Evolutionary conservation across 1,284 basidiomycete genomes (phyloP).

Genomic region (Phellopilus nigrolimitatus): DNA sequence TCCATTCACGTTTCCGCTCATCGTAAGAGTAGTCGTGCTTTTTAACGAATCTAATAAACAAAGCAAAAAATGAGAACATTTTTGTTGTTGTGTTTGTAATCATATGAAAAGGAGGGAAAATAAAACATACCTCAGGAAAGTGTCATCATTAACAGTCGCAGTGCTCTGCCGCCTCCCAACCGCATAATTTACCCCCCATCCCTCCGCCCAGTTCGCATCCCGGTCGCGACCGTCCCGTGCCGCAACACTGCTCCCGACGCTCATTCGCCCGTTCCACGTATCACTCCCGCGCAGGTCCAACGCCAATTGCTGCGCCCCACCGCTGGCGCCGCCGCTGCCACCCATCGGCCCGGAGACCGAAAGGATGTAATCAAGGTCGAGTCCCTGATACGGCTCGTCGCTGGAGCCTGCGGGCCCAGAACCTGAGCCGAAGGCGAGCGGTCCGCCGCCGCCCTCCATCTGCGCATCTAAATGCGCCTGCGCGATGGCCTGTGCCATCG

Average conservation of each 20-base stretch:
- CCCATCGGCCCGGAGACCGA: constrained; percentile 29
- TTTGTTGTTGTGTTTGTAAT: too few species aligned
- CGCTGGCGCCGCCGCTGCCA: background rate
- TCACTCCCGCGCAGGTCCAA: constrained; percentile 19
- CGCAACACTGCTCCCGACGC: constrained; percentile 17
- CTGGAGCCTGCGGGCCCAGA: background rate
- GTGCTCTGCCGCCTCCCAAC: constrained; percentile 44
- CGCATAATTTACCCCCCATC: constrained; percentile 22
- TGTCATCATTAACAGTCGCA: constrained; percentile 49
- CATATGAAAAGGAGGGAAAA: background rate
- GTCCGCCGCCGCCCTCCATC: too few species aligned
- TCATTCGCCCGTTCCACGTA: constrained; percentile 18
- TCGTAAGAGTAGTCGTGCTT: constrained; percentile 46
- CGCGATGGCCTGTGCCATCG: constrained; percentile 18
- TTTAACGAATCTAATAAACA: constrained; percentile 17
- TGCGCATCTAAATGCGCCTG: constrained; percentile 18
- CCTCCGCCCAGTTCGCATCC: constrained; percentile 20
- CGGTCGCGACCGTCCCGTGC: constrained; percentile 22
- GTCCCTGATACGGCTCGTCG: constrained; percentile 33
- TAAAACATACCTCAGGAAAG: constrained; percentile 50
- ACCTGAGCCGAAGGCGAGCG: constrained; percentile 5
- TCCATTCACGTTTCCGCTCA: constrained; percentile 49
- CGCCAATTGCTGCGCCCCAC: constrained; percentile 17
- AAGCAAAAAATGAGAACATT: too few species aligned
- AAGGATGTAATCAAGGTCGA: constrained; percentile 43